phyloP scores from a whole-genome alignment of 345 rosid genomes.

The Odontarrhena argentea region DNA sequence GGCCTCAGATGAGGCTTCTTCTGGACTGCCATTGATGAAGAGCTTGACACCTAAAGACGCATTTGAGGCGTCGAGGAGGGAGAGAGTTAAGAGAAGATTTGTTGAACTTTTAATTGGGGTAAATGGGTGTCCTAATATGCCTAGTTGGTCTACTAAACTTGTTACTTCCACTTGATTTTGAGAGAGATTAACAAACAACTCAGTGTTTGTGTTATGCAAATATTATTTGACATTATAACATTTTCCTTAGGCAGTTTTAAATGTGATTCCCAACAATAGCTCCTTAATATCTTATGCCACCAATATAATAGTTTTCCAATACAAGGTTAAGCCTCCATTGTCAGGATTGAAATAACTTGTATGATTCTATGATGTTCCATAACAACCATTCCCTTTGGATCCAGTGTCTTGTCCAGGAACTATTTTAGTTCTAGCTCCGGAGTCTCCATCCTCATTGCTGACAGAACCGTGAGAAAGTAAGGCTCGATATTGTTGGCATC shows the following conservation, averaged over 20 bases:
- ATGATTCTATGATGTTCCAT: constrained; percentile 38
- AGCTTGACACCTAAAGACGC: constrained; percentile 40
- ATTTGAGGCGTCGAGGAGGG: constrained; percentile 48
- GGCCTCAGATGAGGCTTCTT: constrained; percentile 48
- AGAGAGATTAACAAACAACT: constrained; percentile 7
- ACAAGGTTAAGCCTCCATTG: not conserved
- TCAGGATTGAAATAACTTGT: constrained; percentile 7
- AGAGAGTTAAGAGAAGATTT: constrained; percentile 54
- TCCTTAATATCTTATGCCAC: no score
- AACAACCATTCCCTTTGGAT: constrained; percentile 52
- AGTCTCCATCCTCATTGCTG: constrained; percentile 50
- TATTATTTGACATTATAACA: constrained; percentile 29
- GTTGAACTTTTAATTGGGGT: constrained; percentile 51
- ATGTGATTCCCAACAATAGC: no score
- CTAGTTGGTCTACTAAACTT: constrained; percentile 57
- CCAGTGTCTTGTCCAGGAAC: constrained; percentile 54
- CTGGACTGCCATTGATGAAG: constrained; percentile 43
- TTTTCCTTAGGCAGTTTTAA: not conserved
- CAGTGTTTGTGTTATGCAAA: constrained; percentile 21
- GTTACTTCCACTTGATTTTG: constrained; percentile 35
- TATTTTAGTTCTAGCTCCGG: constrained; percentile 59
- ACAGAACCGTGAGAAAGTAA: constrained; percentile 63
- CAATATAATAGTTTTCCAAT: not conserved
- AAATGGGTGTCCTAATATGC: constrained; percentile 54
- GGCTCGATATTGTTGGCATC: constrained; percentile 75